phyloP scores from a whole-genome alignment of 2,329 filamentous ascomycete genomes.

The Elsinoe necatrix region DNA sequence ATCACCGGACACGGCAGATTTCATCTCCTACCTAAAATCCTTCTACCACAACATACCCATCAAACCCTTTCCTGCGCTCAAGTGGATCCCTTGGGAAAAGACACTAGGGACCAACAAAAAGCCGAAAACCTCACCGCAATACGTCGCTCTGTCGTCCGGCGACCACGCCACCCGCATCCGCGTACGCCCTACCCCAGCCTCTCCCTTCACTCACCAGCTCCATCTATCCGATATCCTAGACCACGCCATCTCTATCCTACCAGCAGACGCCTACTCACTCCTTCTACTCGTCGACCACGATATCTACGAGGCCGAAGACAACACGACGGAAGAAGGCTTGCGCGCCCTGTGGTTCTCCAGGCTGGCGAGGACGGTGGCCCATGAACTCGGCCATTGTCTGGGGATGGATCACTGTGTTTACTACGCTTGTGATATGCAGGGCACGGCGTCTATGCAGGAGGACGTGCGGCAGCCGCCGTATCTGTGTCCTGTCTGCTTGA shows the following conservation, averaged over 20 bases:
- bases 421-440: conserved; percentile 58
- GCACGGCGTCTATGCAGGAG: conserved; percentile 48
- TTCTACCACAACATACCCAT: conserved; percentile 51
- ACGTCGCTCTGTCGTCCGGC: no score
- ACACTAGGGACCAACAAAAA: no score
- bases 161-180: conserved; percentile 43
- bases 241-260: conserved; percentile 45
- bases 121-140: no score
- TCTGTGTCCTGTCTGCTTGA: conserved; percentile 44
- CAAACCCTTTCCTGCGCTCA: conserved; percentile 32
- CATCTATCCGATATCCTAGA: conserved; percentile 56
- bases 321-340: conserved; percentile 26
- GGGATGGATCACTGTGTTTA: conserved; percentile 60
- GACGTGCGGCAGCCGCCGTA: conserved; percentile 56
- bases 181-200: conserved; percentile 41
- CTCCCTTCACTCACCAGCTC: conserved; percentile 43
- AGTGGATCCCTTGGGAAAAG: not conserved
- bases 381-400: conserved; percentile 62
- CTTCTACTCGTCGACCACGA: conserved; percentile 53
- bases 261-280: conserved; percentile 50
- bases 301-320: conserved; percentile 56
- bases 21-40: conserved; percentile 38
- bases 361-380: conserved; percentile 50
- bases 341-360: conserved; percentile 49
- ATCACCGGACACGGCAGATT: conserved; percentile 24